Evolutionary conservation across 148 eudicot species (phyloP), one percentile per base, ranked within the genome.

Genomic region (Rhododendron williamsianum): DNA sequence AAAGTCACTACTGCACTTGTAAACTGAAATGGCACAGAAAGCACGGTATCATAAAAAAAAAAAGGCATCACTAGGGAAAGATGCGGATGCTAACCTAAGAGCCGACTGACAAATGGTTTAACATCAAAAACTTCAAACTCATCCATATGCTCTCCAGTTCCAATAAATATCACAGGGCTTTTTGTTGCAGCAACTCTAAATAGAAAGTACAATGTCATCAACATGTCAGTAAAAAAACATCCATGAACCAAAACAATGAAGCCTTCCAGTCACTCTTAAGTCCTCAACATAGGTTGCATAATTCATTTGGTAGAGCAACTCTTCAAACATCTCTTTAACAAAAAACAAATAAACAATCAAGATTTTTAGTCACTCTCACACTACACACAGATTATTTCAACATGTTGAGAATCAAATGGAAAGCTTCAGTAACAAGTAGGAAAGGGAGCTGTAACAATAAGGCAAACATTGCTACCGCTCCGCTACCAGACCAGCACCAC

Each of bases 131-230:
- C 90, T 90, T 97, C 99, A 88, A 95, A 97, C 87, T 97, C 99
- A 88, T 97, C 99, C 99, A 97, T 97, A 86, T 97, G 99, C 86
- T 97, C 99, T 88, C 99, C 99, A 38, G 99, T 97, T 84, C 99
- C 99, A 83, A 97, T 97, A 84, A 97, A 97, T 83, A 97, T 97
- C 85, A 97, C 96, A 45, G 99, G 99, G 90, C 98, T 95, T 90
- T 97, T 97, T 79, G 99, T 97, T 82, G 99, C 99, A 9, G 99
- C 98, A 92, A 97, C 99, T 81, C 99, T 97, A 58, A 58, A 76
- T 76, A 76, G 48, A 77, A 77, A 43, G 52, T 43, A 77, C 1
- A 43, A 77, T 1, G 1, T 77, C 46, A 77, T 43, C 80, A 77
- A 43, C 23, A 77, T 4, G 25, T 23, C 80, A 43, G 33, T 21